Conservation (phyloP, 108 stramenopile species). For the Cylindrotheca fusiformis region DNA sequence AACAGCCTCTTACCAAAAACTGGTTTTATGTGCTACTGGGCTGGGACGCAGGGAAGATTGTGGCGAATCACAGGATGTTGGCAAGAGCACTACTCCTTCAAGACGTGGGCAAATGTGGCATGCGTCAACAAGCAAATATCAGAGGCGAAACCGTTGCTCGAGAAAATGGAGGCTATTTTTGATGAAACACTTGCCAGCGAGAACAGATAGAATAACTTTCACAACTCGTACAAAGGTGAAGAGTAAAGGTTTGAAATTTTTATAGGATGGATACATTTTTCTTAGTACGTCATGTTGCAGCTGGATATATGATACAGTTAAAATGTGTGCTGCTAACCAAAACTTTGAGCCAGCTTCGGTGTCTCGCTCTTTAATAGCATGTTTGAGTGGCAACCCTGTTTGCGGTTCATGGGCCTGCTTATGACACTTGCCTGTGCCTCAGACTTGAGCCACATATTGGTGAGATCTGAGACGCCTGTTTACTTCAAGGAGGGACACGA, state of each 20-base stretch:
- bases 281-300: too few relatives aligned
- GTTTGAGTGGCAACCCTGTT: too few relatives aligned
- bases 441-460: background rate
- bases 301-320: too few relatives aligned
- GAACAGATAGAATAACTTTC: too few relatives aligned
- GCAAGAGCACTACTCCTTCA: constrained; percentile 40
- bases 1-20: constrained; percentile 1
- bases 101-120: constrained; percentile 58
- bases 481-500: background rate
- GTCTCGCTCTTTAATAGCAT: too few relatives aligned
- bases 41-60: constrained; percentile 29
- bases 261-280: too few relatives aligned
- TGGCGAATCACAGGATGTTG: constrained; percentile 54
- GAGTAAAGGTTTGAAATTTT: too few relatives aligned
- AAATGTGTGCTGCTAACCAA: too few relatives aligned
- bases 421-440: too few relatives aligned
- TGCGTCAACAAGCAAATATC: constrained; percentile 37
- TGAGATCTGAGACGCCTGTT: background rate
- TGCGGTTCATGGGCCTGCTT: too few relatives aligned
- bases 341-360: too few relatives aligned
- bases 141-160: constrained; percentile 4
- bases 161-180: constrained; percentile 22
- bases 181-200: constrained; percentile 7
- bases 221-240: too few relatives aligned
- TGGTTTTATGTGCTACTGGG: constrained; percentile 46